Evolutionary conservation across 495 filamentous ascomycete genomes (phyloP), one percentile per base, ranked within the genome.

Genomic region (Neurospora sp.): DNA sequence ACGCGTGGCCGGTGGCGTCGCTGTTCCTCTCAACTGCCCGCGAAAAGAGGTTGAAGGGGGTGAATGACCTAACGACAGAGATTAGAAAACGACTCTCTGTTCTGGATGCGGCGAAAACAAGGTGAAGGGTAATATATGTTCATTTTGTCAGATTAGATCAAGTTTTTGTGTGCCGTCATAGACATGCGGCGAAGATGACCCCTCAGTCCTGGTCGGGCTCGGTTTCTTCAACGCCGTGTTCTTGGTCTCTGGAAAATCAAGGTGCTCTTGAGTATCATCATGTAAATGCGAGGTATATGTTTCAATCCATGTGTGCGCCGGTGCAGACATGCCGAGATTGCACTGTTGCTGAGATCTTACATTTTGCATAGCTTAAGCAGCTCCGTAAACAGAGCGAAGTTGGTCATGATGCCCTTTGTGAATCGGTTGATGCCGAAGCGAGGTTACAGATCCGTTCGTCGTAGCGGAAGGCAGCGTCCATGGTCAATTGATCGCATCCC

Each of bases 1-100:
- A 94, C 82, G 91, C 90, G 12, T 94, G 92, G 92, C 92, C 92
- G 16, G 89, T 94, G 37, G 92, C 89, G 18, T 86, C 85, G 40
- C 77, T 93, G 59, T 94, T 93, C 78, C 80, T 94, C 20, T 88
- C 88, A 70, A 83, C 84, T 59, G 86, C 84, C 31, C 78, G 80
- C 59, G 82, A 84, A n/a, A 83, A 87, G 79, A 82, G 92, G 73
- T 81, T 86, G 74, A 84, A 84, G 59, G 91, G 90, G 12, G 76
- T 94, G 74, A 82, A 78, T 71, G 77, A 81, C 75, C 83, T 93
- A 66, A 88, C 87, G 4, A 80, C 82, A 37, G 84, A 85, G 70
- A 84, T 90, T 74, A 82, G 79, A 79, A 70, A 78, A 71, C 76
- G 76, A 35, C 78, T 83, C 62, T 70, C 70, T 74, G 54, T 70